Evolutionary conservation across 2,329 filamentous ascomycete genomes (phyloP), one percentile per base, ranked within the genome.

Genomic region (Colletotrichum tropicicola): DNA sequence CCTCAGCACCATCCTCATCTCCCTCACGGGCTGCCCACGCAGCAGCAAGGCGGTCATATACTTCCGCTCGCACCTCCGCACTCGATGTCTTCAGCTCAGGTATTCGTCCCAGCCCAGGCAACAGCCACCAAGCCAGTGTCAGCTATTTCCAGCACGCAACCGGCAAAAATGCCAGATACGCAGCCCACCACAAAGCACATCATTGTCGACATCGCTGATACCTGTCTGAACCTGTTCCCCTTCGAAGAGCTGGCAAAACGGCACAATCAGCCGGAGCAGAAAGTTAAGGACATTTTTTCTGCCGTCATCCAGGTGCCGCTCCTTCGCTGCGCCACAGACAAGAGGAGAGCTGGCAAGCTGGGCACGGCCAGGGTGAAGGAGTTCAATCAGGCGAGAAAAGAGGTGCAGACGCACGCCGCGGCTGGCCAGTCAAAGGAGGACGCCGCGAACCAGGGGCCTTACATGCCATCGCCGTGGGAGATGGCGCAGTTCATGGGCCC

Each of bases 131-230:
- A 65, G 28, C n/a, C 9, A 32, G 30, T 27, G 13, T 6, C 21
- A 3, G 27, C 28, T 5, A 28, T 2, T 23, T 21, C 17, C 2
- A 61, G 32, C 28, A 3, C 32, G 3, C 48, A 65, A 17, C 12
- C 7, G 12, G 5, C 39, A 8, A 51, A 44, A 41, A 13, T 35
- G 15, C 59, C 65, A 51, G 75, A 70, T 37, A 70, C 70, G 8
- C 70, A 72, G 10, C 59, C 68, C 30, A 73, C 75, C 43, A 75
- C 74, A 25, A 80, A 78, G 59, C 77, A 74, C 37, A 77, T 83
- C 23, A 79, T 84, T 37, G 79, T 83, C 23, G 83, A 85, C 69
- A 79, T 85, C 21, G 82, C 82, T 4, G 79, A 84, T 69, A 84
- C 82, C 0, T 80, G 80, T 44, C 78, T 83, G 69, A 76, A 78